A percentile compares a stretch with the other conserved stretches of the same genome.
Conservation (phyloP, 306 rosid species). For the Cyamopsis tetragonoloba region DNA sequence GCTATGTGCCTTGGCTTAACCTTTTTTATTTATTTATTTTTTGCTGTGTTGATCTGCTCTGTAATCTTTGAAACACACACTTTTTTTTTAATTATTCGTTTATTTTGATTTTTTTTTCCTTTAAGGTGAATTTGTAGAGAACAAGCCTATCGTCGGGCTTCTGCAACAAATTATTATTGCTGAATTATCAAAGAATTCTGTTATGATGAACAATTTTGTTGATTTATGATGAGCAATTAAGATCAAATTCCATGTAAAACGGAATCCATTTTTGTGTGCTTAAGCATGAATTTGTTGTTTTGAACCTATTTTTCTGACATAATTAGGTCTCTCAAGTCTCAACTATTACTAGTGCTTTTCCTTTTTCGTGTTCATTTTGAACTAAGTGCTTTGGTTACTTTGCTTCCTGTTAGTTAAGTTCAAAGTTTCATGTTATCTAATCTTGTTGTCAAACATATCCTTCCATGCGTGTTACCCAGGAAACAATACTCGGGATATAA, state of each 20-base stretch:
- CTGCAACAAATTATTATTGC: neutral
- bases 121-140: neutral
- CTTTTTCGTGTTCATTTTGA: neutral
- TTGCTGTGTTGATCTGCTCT: neutral
- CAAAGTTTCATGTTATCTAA: neutral
- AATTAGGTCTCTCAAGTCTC: neutral
- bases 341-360: neutral
- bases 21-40: neutral
- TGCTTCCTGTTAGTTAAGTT: neutral
- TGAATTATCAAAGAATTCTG: neutral
- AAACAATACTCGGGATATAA: slow-evolving; percentile 66
- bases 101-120: neutral
- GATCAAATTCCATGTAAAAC: neutral
- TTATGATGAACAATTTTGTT: neutral
- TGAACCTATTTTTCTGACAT: neutral
- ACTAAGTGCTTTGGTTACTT: neutral
- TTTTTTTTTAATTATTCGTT: neutral
- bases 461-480: slow-evolving; percentile 41
- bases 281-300: neutral
- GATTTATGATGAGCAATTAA: neutral
- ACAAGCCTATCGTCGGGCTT: neutral
- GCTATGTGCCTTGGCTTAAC: neutral
- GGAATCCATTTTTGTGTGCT: neutral
- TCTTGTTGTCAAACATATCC: slow-evolving; percentile 4
- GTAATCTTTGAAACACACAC: neutral